Evolutionary conservation across 2,329 filamentous ascomycete species (phyloP), one percentile per base, ranked within the genome.

Genomic region (Alternaria sp.): DNA sequence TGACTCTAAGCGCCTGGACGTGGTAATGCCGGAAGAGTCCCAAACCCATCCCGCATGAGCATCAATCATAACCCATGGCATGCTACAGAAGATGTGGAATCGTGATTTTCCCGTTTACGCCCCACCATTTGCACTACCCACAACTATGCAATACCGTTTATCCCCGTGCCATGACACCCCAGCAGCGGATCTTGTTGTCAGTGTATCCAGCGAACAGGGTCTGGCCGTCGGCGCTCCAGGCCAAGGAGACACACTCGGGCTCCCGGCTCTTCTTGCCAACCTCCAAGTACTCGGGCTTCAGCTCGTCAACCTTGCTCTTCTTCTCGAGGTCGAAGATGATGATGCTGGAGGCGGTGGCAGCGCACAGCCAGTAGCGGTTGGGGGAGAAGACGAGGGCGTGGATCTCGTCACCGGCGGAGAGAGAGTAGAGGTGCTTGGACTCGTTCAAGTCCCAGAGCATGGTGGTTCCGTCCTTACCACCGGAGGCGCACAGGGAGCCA

Each of bases 241-340:
- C 94, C 85, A 99, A 88, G 82, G 89, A 93, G 80, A 99, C 90
- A 84, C 94, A 98, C 90, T 98, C 94, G 78, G 95, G 95, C 85
- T 97, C 94, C 82, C 94, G 90, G 90, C 91, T 93, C 93, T 98
- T 98, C 93, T 97, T 97, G 87, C 94, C 92, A 82, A 93, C 91
- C 82, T 93, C 89, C 81, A 93, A 87, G 87, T 95, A 97, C 84
- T 99, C 95, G 75, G 94, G 94, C 91, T 97, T 97, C 84, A 99
- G 90, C 90, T 98, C 95, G 79, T 98, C 94, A 81, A 98, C 94
- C 92, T 97, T 98, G 91, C 91, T 96, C 94, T 99, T 99, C 94
- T 99, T 99, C 93, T 99, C 95, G 76, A 99, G 90, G 81, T 99
- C 95, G 87, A 99, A 99, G 89, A 99, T 98, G 89, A 97, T 97